phyloP scores from a whole-genome alignment of 140 eudicot genomes.

The Erigeron philadelphicus region DNA sequence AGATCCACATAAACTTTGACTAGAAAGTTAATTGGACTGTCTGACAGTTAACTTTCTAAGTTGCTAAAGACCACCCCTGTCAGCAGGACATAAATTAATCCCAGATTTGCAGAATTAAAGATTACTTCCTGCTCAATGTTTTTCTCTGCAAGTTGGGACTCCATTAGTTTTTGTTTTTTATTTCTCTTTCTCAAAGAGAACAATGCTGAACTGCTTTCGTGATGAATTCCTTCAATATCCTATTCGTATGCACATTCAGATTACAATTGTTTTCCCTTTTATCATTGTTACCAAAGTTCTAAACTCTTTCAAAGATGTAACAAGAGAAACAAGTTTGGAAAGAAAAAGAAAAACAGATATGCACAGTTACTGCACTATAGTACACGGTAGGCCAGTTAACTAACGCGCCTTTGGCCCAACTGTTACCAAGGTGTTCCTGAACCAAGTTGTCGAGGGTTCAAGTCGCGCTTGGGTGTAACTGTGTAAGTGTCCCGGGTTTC shows the following conservation, averaged over 20 bases:
- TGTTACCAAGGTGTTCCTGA: too few species aligned
- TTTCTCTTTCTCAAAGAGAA: too few species aligned
- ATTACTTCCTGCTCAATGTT: too few species aligned
- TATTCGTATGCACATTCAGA: background rate
- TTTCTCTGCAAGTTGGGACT: too few species aligned
- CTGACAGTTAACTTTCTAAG: background rate
- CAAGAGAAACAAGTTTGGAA: too few species aligned
- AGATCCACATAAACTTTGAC: background rate
- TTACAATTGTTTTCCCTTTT: background rate
- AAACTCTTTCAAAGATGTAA: background rate
- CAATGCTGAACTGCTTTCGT: too few species aligned
- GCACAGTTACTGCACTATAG: background rate
- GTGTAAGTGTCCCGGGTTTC: too few species aligned
- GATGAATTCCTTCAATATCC: background rate
- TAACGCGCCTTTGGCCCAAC: background rate
- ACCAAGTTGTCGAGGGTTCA: too few species aligned
- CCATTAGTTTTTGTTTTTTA: too few species aligned
- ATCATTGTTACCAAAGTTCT: background rate
- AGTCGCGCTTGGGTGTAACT: background rate
- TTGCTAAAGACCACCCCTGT: background rate
- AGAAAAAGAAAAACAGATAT: background rate
- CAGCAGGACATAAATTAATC: conserved; percentile 1
- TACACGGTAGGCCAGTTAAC: background rate
- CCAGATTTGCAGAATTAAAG: background rate
- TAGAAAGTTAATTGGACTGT: background rate